phyloP scores from a whole-genome alignment of 768 basidiomycete genomes.

The Mycena floridula region DNA sequence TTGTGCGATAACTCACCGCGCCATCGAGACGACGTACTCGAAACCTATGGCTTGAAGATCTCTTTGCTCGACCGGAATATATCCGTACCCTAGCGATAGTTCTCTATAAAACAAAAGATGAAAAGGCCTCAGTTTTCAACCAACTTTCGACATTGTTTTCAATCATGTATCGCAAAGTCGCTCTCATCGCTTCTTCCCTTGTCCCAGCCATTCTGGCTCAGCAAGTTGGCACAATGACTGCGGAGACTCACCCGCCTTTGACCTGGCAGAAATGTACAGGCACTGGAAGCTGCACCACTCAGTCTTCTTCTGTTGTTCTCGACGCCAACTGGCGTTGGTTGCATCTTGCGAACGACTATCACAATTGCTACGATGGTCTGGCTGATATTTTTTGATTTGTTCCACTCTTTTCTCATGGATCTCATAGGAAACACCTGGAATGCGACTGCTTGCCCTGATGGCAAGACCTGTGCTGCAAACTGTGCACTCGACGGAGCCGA shows the following conservation, averaged over 20 bases:
- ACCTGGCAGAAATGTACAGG: conserved; percentile 41
- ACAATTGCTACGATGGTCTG: conserved; percentile 44
- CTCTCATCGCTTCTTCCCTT: not conserved
- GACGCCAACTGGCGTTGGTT: conserved; percentile 50
- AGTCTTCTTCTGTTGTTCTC: conserved; percentile 28
- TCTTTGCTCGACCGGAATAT: not conserved
- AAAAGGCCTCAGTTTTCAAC: not conserved
- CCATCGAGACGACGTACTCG: not conserved
- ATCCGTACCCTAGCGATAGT: not conserved
- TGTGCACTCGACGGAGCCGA: conserved; percentile 17
- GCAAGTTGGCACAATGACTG: conserved; percentile 40
- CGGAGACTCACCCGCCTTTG: conserved; percentile 46
- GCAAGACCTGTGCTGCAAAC: conserved; percentile 34
- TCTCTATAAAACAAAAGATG: not conserved
- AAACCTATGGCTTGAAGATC: not conserved
- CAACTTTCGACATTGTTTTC: not conserved
- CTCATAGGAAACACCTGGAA: conserved; percentile 53
- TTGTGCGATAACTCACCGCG: not conserved
- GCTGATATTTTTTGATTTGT: too few relatives aligned
- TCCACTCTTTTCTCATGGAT: too few relatives aligned
- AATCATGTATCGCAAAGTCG: not conserved
- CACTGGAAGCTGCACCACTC: conserved; percentile 31
- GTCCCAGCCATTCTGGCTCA: conserved; percentile 26
- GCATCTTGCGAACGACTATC: conserved; percentile 29
- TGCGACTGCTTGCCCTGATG: conserved; percentile 41